Base-by-base conservation (phyloP, 1,284 basidiomycete species). In the Microbotryum silenes-acaulis region DNA sequence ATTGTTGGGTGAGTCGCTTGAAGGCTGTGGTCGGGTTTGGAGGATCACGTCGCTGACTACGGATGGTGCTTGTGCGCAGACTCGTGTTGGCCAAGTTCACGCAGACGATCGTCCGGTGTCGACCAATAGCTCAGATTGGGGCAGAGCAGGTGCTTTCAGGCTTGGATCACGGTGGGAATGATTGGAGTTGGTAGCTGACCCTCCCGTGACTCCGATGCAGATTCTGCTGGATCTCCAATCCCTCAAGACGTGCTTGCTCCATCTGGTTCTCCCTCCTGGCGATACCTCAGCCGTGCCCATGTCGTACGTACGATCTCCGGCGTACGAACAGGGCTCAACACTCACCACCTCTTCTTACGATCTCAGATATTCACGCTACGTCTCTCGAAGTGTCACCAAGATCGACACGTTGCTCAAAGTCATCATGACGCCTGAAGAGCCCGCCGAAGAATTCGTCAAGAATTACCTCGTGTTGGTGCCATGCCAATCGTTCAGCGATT, bases 341-440 rank as follows among this genome's bases (percentile, higher is more conserved):
- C 50, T 48, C 18, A 44, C 37, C 18, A 12, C 18, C 9, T 44
- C 56, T 14, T 1, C 23, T 14, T 46, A 1, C 45, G 49, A 33
- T 49, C 55, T 42, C 71, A 91, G 89, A 46, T 94, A 93, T 73
- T 83, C 84, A 3, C 85, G 87, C 62, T 85, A 85, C 65, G 80
- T 96, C 52, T 85, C 82, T 31, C 92, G 90, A 70, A 86, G 82
- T 54, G 87, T 89, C 0, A 83, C 85, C 6, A 82, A 86, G 61
- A 76, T 97, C 53, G 93, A 97, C 74, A 89, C 90, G 2, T 78
- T 97, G 70, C 82, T 97, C 63, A 96, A 97, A 75, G 90, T 94
- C 60, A 88, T 97, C 63, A 85, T 96, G 25, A 91, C 90, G 0
- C 91, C 91, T 1, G 87, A 91, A 85, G 88, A 92, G 70, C 89